Evolutionary conservation across 192 early-diverging fungal genomes (phyloP).

Genomic region (Phycomyces nitens): DNA sequence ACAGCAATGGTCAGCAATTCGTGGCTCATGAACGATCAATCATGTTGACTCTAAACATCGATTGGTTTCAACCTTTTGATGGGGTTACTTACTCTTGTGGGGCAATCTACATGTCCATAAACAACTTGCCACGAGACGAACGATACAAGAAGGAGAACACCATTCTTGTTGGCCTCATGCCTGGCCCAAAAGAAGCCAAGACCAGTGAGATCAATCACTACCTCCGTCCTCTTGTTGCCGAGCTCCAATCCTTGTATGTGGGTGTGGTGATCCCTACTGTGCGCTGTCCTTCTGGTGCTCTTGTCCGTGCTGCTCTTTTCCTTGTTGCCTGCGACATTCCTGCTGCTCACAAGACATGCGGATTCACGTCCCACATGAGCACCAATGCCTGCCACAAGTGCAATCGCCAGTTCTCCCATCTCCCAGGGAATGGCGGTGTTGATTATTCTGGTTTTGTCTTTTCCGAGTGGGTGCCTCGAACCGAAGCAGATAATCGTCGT

Average conservation of each 20-base stretch:
- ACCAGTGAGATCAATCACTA: background rate
- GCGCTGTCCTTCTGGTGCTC: too few relatives aligned
- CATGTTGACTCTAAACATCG: background rate
- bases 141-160: background rate
- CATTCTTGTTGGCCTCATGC: slow-evolving; percentile 2
- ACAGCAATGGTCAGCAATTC: background rate
- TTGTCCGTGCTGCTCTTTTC: too few relatives aligned
- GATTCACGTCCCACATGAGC: too few relatives aligned
- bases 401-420: background rate
- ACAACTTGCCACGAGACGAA: slow-evolving; percentile 8
- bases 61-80: slow-evolving; percentile 1
- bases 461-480: too few relatives aligned
- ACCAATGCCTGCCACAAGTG: background rate
- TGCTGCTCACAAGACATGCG: too few relatives aligned
- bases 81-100: background rate
- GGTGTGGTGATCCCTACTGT: background rate
- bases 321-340: too few relatives aligned
- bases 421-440: too few relatives aligned
- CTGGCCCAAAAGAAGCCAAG: background rate
- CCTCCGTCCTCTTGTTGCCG: background rate
- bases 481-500: too few relatives aligned
- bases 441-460: too few relatives aligned
- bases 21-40: background rate
- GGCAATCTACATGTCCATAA: background rate
- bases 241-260: background rate